Base-by-base conservation (phyloP, 164 flowering plant genomes). In the Nymphaea colorata region DNA sequence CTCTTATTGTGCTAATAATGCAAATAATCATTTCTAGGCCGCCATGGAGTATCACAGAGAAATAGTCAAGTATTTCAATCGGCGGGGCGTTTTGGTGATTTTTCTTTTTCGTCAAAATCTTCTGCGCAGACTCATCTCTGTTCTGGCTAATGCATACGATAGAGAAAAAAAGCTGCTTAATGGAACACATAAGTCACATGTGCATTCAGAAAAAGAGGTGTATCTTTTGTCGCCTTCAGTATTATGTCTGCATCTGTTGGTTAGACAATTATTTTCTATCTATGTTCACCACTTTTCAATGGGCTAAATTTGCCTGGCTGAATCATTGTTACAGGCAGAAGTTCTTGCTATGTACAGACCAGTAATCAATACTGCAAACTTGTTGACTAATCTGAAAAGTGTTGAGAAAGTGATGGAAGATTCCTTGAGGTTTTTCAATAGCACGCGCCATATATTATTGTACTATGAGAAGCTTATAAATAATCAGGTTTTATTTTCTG, bases 141-240 rank as follows among this genome's bases (percentile, higher is more conserved):
- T 83, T 63, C 72, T 87, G 66, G 91, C 95, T 41, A 91, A 89
- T 76, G 82, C 86, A n/a, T 83, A 81, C 77, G 97, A 91, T 68
- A 81, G 86, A 36, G 68, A 78, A 61, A 93, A 88, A 44, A 86
- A 84, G 80, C 82, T 75, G 25, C 75, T 88, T 71, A 88, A 91
- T 71, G 97, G 97, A 41, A 87, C 91, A 41, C 95, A 91, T 79
- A 88, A 87, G 79, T 82, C 97, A 63, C 97, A 91, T 69, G 93
- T 87, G 53, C 95, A 91, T 81, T 79, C 93, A 15, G 44, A 18
- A 6, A 83, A 83, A 72, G 97, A 91, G 97, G 97, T 91, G 44
- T 66, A 47, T 74, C 71, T 59, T 65, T 67, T 77, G 66, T 72
- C 66, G 64, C 67, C 68, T 55, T 53, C 57, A 8, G 8, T 10